phyloP scores from a whole-genome alignment of 768 basidiomycete genomes.

The Naganishia onofrii region DNA sequence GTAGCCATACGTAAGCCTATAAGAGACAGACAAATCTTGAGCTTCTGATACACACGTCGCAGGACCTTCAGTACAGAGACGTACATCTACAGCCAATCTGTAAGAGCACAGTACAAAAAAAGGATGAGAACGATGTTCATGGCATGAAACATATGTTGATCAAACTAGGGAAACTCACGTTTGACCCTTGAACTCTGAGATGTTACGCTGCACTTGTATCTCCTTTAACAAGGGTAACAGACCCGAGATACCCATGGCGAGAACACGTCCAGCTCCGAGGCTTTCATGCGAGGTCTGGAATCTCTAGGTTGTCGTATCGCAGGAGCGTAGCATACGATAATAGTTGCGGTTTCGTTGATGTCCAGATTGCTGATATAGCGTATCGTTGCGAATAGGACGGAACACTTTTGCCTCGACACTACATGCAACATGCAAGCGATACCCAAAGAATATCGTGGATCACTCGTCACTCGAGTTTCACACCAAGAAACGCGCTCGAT shows the following conservation, averaged over 20 bases:
- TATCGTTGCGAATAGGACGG: too few relatives aligned
- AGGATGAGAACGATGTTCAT: neutral
- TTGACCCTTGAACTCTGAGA: slow-evolving; percentile 78
- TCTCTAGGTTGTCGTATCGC: neutral
- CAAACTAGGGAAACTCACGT: slow-evolving; percentile 53
- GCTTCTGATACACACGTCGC: neutral
- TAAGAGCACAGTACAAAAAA: too few relatives aligned
- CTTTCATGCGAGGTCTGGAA: neutral
- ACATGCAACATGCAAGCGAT: too few relatives aligned
- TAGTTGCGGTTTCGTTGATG: too few relatives aligned
- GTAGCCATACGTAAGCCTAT: slow-evolving; percentile 66
- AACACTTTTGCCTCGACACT: too few relatives aligned
- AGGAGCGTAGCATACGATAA: neutral
- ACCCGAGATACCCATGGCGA: slow-evolving; percentile 82
- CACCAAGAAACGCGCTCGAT: neutral
- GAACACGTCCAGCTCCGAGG: neutral
- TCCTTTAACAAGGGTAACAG: slow-evolving; percentile 85
- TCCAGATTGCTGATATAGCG: too few relatives aligned
- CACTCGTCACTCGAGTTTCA: neutral
- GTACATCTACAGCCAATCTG: slow-evolving; percentile 14
- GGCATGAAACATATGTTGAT: neutral
- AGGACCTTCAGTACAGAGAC: neutral
- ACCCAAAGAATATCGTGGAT: too few relatives aligned
- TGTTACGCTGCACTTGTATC: slow-evolving; percentile 72
- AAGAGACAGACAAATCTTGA: neutral